These are phyloP conservation scores for Sphagnum tenellum DNA, from an alignment of 225 moss, liverwort and hornwort genomes.

Conservation along the genomic window DNA sequence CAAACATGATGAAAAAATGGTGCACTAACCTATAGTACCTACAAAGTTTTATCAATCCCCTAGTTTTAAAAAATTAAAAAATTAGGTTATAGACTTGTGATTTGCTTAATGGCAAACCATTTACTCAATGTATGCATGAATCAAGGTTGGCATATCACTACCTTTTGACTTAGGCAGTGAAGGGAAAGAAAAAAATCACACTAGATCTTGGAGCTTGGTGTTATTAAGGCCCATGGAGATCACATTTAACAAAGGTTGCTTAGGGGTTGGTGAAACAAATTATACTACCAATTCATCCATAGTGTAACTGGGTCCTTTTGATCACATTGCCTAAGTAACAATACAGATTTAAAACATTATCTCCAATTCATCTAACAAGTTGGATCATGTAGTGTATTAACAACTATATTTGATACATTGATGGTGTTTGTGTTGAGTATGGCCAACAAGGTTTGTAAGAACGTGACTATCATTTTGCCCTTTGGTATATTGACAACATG, in stretches of 20 bases:
- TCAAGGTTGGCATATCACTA: too few species aligned
- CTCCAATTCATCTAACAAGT: not conserved
- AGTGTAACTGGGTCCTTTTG: constrained; percentile 54
- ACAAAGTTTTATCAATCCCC: not conserved
- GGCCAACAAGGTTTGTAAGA: constrained; percentile 57
- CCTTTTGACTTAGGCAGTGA: too few species aligned
- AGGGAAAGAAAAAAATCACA: constrained; percentile 7
- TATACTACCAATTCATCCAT: constrained; percentile 64
- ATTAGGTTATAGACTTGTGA: too few species aligned
- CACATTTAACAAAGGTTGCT: constrained; percentile 62
- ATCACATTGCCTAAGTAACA: constrained; percentile 18
- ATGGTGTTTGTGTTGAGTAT: constrained; percentile 56
- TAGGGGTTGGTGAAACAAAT: constrained; percentile 48
- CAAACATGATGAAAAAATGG: too few species aligned
- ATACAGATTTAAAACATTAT: not conserved
- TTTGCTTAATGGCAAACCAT: too few species aligned
- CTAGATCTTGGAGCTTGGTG: constrained; percentile 50
- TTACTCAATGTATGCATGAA: too few species aligned
- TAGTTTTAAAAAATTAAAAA: not conserved
- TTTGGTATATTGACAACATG: constrained; percentile 43
- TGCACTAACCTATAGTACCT: constrained; percentile 45
- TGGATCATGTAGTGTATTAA: too few species aligned
- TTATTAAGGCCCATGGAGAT: constrained; percentile 60
- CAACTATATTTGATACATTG: too few species aligned
- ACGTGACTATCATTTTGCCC: constrained; percentile 48